Evolutionary conservation across 2,329 filamentous ascomycete genomes (phyloP).

Genomic region (Xylaria sp.): DNA sequence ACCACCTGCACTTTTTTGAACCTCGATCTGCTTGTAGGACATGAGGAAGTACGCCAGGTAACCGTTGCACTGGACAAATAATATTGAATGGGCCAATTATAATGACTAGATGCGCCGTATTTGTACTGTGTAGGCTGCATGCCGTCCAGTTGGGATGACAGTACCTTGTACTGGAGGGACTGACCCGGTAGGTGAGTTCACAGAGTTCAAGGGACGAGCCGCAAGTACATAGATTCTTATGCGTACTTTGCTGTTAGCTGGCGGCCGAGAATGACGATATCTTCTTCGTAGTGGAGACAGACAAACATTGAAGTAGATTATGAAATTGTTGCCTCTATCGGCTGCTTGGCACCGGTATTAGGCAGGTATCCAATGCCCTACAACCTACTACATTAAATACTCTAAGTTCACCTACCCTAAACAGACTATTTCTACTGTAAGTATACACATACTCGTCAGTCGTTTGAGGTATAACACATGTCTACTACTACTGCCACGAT

Average conservation of each 20-base stretch:
- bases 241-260: slow-evolving; percentile 10
- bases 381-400: too few species aligned
- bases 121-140: neutral
- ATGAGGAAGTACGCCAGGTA: neutral
- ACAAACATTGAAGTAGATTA: neutral
- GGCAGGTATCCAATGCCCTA: neutral
- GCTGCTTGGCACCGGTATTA: neutral
- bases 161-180: slow-evolving; percentile 13
- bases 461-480: too few species aligned
- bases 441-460: neutral
- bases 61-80: neutral
- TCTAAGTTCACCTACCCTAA: too few species aligned
- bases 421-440: neutral
- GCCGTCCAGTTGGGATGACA: slow-evolving; percentile 14
- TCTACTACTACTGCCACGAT: neutral
- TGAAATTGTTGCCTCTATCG: neutral
- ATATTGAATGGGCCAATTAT: neutral
- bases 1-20: neutral
- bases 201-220: slow-evolving; percentile 23
- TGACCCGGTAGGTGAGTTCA: neutral
- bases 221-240: neutral
- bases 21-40: neutral
- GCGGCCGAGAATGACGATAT: neutral
- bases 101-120: neutral
- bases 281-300: neutral